These are phyloP conservation scores for Ambrosia trifida DNA, from an alignment of 129 eudicot species.

Conservation along the genomic window DNA sequence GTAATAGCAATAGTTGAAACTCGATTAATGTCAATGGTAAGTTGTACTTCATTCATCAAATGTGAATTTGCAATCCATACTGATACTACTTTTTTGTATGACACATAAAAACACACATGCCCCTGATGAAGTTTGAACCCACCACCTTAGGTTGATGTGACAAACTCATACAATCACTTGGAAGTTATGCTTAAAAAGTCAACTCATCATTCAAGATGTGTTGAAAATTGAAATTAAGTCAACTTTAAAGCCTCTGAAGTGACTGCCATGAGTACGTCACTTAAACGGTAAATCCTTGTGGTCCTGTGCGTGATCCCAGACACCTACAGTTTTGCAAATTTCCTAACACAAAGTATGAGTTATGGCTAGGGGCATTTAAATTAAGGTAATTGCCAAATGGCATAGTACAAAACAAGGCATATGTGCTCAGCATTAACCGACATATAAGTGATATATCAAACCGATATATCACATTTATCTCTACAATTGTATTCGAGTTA, in stretches of 20 bases:
- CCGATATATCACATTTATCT: no score
- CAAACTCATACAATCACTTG: neutral
- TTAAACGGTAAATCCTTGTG: neutral
- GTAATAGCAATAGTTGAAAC: neutral
- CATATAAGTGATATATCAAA: no score
- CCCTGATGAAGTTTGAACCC: neutral
- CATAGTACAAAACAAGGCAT: no score
- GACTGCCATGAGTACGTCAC: neutral
- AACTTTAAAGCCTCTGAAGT: neutral
- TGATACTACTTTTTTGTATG: neutral
- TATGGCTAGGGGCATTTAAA: no score
- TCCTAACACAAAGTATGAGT: no score
- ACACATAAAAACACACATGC: neutral
- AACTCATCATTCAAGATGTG: neutral
- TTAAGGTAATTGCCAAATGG: no score
- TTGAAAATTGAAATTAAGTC: neutral
- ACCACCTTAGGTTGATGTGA: neutral
- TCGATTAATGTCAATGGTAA: neutral
- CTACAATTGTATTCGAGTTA: no score
- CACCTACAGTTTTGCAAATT: no score
- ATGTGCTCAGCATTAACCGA: no score
- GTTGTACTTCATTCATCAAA: constrained; percentile 5
- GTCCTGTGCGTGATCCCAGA: no score
- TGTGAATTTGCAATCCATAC: neutral
- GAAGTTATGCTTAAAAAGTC: neutral